These are phyloP conservation scores for Endocladia muricata DNA, from an alignment of 31 red algal species.

Conservation along the genomic window DNA sequence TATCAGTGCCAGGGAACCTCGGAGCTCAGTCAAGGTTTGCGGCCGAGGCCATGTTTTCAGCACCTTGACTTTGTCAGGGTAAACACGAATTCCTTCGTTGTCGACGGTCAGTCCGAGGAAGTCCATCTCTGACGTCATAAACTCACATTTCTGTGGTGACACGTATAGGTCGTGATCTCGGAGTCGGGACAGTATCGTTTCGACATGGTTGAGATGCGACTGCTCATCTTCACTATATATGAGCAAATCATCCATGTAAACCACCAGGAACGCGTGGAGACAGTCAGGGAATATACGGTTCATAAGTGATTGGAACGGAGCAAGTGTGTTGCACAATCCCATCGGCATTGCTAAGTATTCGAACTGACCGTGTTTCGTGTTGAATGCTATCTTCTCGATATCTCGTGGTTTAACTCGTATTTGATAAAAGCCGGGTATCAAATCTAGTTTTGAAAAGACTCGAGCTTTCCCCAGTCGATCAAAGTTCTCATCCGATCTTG, in stretches of 20 bases:
- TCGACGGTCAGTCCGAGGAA: background rate
- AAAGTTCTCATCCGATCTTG: background rate
- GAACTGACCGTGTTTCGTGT: conserved; percentile 7
- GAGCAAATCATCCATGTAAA: conserved; percentile 3
- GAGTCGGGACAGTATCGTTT: background rate
- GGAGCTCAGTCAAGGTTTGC: conserved; percentile 16
- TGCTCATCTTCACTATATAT: conserved; percentile 1
- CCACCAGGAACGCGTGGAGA: background rate
- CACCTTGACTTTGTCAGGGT: background rate
- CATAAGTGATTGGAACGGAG: background rate
- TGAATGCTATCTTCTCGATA: conserved; percentile 8
- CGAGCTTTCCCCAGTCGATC: background rate
- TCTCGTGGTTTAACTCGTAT: background rate
- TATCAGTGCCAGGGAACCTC: conserved; percentile 10
- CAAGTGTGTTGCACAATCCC: conserved; percentile 3
- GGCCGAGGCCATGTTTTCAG: conserved; percentile 22
- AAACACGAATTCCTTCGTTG: background rate
- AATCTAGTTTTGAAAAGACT: conserved; percentile 5
- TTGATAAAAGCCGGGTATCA: conserved; percentile 7
- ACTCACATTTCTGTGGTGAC: background rate
- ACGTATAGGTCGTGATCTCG: background rate
- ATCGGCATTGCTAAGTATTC: conserved; percentile 17
- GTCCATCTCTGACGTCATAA: conserved; percentile 1
- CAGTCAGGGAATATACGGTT: conserved; percentile 14
- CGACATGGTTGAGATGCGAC: background rate